These are phyloP conservation scores for Leishmania martiniquensis DNA, from an alignment of 208 protist species.

Conservation along the genomic window DNA sequence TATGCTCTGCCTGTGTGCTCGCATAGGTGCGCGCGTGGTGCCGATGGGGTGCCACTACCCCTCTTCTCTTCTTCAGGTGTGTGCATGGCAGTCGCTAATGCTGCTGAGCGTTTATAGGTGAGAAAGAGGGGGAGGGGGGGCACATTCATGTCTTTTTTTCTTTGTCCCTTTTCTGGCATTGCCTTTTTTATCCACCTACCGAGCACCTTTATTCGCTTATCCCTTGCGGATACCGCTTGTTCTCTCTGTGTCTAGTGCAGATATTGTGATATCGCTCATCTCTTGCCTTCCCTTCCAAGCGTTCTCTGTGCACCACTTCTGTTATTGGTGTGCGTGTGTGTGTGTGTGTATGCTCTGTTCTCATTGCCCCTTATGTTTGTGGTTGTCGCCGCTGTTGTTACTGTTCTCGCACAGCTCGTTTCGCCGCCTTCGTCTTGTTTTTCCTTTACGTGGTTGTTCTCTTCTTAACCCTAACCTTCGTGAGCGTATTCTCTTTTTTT, in stretches of 20 bases:
- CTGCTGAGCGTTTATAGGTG: too few species aligned
- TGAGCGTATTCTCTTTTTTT: neutral
- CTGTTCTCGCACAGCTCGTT: neutral
- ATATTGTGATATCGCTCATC: neutral
- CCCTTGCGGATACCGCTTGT: neutral
- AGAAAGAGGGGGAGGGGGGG: too few species aligned
- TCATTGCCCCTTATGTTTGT: neutral
- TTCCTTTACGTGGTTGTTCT: neutral
- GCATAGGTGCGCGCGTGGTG: neutral
- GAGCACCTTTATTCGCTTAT: neutral
- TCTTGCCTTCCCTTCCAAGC: neutral
- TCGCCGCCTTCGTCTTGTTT: conserved; percentile 14
- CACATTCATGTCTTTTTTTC: neutral
- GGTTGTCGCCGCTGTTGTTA: neutral
- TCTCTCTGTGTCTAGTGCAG: neutral
- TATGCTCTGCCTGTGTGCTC: neutral
- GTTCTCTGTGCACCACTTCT: neutral
- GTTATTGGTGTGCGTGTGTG: neutral
- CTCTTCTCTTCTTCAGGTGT: neutral
- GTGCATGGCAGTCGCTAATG: neutral
- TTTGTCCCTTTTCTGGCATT: neutral
- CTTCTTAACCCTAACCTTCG: neutral
- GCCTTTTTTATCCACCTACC: neutral
- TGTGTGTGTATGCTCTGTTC: neutral
- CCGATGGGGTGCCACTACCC: neutral